Evolutionary conservation across 208 protist genomes (phyloP).

Genomic region (Leishmania braziliensis): DNA sequence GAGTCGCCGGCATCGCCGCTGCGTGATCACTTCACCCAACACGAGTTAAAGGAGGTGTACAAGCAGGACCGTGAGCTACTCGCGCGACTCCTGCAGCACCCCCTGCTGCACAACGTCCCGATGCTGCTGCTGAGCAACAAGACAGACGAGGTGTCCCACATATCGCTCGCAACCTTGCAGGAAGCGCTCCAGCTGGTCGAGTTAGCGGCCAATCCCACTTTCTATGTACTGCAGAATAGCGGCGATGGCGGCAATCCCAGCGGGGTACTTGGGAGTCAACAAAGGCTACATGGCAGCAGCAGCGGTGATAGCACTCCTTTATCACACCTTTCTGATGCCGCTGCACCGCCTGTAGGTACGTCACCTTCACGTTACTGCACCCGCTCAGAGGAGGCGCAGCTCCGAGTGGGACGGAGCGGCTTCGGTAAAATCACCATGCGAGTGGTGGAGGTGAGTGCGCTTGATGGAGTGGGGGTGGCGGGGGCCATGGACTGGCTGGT

Average conservation of each 20-base stretch:
- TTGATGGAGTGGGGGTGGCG: slow-evolving; percentile 49
- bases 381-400: slow-evolving; percentile 12
- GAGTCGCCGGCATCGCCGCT: background rate
- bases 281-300: background rate
- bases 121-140: slow-evolving; percentile 96
- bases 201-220: slow-evolving; percentile 41
- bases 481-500: slow-evolving; percentile 83
- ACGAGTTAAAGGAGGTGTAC: slow-evolving; percentile 25
- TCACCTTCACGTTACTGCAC: slow-evolving; percentile 14
- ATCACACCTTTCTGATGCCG: background rate
- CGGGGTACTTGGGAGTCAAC: background rate
- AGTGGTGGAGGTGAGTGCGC: slow-evolving; percentile 56
- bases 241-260: background rate
- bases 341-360: background rate
- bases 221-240: slow-evolving; percentile 38
- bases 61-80: slow-evolving; percentile 64
- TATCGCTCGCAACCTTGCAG: slow-evolving; percentile 58
- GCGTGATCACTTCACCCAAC: slow-evolving; percentile 24
- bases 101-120: slow-evolving; percentile 70
- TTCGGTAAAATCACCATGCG: slow-evolving; percentile 60
- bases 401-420: slow-evolving; percentile 45
- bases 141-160: slow-evolving; percentile 67
- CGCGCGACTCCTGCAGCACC: slow-evolving; percentile 72
- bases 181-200: slow-evolving; percentile 68
- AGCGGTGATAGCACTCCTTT: background rate